Evolutionary conservation across 345 rosid genomes (phyloP).

Genomic region (Bruguiera sexangula): DNA sequence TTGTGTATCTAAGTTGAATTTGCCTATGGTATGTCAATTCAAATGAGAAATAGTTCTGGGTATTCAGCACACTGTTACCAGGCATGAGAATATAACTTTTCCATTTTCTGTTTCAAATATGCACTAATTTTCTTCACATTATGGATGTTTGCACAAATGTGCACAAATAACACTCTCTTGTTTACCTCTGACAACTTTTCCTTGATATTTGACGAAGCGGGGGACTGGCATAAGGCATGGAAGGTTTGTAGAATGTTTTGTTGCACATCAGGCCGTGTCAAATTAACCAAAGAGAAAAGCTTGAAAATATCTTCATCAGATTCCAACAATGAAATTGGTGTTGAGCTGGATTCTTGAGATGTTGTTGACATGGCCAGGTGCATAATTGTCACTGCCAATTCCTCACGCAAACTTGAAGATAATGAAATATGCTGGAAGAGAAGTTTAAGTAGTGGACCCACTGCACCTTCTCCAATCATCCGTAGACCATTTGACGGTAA

Average conservation of each 20-base stretch:
- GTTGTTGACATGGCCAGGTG: constrained; percentile 55
- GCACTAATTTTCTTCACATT: background rate
- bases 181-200: constrained; percentile 52
- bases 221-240: constrained; percentile 53
- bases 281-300: constrained; percentile 50
- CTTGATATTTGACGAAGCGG: constrained; percentile 43
- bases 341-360: constrained; percentile 36
- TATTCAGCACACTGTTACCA: background rate
- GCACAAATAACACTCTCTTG: background rate
- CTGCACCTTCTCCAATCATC: constrained; percentile 64
- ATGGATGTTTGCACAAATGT: background rate
- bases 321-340: constrained; percentile 44
- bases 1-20: background rate
- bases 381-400: constrained; percentile 49
- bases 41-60: background rate
- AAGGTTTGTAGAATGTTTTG: constrained; percentile 52
- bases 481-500: constrained; percentile 49
- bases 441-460: constrained; percentile 42
- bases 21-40: background rate
- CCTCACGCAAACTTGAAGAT: constrained; percentile 44
- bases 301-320: constrained; percentile 48
- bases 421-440: constrained; percentile 41
- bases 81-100: background rate
- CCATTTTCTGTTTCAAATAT: constrained; percentile 5
- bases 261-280: constrained; percentile 50